phyloP scores from a whole-genome alignment of 257 asterid genomes.

The Solanum chiquidenum region DNA sequence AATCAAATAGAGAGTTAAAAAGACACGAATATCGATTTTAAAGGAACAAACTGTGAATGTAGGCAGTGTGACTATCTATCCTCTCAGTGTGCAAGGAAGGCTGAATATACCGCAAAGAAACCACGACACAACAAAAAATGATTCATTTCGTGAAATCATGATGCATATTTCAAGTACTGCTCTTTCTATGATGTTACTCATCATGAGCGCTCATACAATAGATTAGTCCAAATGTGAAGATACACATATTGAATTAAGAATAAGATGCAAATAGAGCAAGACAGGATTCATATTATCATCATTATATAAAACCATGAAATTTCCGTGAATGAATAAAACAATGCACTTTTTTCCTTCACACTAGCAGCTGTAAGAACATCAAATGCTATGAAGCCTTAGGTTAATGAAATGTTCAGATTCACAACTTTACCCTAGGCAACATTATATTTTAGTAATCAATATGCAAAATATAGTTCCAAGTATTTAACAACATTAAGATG shows the following conservation, averaged over 20 bases:
- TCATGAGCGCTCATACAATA: background rate
- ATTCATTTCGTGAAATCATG: background rate
- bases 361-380: background rate
- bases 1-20: background rate
- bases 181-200: background rate
- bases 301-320: background rate
- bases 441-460: background rate
- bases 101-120: background rate
- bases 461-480: background rate
- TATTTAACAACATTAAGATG: background rate
- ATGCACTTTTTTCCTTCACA: background rate
- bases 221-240: background rate
- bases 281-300: background rate
- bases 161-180: conserved; percentile 19
- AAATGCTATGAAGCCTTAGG: background rate
- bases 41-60: background rate
- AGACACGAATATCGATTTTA: background rate
- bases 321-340: background rate
- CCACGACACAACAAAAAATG: background rate
- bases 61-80: background rate
- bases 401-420: background rate
- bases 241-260: background rate
- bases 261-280: background rate
- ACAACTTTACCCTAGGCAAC: background rate
- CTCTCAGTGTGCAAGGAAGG: background rate